Base-by-base conservation (phyloP, 1,284 basidiomycete genomes). In the Pseudozyma hubeiensis region DNA sequence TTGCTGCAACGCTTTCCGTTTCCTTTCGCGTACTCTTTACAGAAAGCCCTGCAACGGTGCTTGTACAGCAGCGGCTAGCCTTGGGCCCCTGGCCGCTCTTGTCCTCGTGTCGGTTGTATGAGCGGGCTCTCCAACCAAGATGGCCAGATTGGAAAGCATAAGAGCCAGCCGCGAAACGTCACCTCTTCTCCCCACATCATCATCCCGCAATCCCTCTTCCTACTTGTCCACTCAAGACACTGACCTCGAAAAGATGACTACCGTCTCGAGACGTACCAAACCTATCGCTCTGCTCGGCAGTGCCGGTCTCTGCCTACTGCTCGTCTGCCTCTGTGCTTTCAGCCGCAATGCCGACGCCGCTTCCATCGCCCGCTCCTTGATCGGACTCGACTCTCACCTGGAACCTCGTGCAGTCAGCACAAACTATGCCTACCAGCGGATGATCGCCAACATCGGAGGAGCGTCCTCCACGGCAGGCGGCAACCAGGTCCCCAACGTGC, bases 371-470 rank as follows among this genome's bases (percentile, higher is more conserved):
- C 54, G 57, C n/a, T 67, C 64, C 2, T 33, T 67, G 14, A 59
- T 73, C 30, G 70, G 70, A 37, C 50, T 64, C 34, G 61, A 64
- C 30, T 31, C 44, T 13, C 51, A 24, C 8, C 60, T 72, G 13
- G 17, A 39, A 49, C 60, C 54, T 17, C 65, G 69, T 11, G 45
- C 74, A 11, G 57, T 59, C 50, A 66, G 56, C 37, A 49, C 65
- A 2, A 51, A 47, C 9, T 76, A 72, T 54, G 58, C 74, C 3
- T 72, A 72, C 53, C 62, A 65, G 46, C 61, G 75, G 16, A 73
- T 78, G 69, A 41, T 77, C 13, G 69, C 53, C 48, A 78, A 78
- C 66, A 73, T 78, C 43, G 77, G 77, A 40, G 77, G 77, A 35
- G 73, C 70, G 14, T 60, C 44, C 4, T 61, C 63, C 44, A 60